Conservation (phyloP, 2,329 filamentous ascomycete species). For the Ascochyta viciae-villosae region DNA sequence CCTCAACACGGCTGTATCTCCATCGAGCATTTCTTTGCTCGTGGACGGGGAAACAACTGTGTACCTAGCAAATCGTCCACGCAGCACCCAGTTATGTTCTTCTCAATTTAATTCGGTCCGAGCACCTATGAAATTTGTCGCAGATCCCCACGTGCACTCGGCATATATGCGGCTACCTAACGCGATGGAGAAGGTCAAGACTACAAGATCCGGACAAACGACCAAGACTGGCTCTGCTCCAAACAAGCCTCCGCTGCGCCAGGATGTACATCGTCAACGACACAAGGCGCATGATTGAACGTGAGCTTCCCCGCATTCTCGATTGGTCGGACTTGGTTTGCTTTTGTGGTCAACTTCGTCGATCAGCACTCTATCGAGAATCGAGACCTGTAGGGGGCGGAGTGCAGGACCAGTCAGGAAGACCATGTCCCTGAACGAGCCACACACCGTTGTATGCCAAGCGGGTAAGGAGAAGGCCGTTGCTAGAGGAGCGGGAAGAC, state of each 20-base stretch:
- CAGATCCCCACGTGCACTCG: conserved; percentile 17
- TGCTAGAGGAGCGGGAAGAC: neutral
- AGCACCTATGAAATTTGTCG: conserved; percentile 9
- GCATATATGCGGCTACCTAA: conserved; percentile 20
- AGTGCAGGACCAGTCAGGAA: conserved; percentile 8
- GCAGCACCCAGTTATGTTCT: neutral
- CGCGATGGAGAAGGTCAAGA: conserved; percentile 34
- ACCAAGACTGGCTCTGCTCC: conserved; percentile 17
- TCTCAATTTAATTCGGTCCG: neutral
- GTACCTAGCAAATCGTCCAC: neutral
- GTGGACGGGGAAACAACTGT: neutral
- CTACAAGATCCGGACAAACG: conserved; percentile 15
- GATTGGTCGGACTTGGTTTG: conserved; percentile 2
- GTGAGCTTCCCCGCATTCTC: conserved; percentile 18
- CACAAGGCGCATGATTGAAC: conserved; percentile 11
- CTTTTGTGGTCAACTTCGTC: neutral
- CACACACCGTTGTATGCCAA: conserved; percentile 16
- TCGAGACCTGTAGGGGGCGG: conserved; percentile 3
- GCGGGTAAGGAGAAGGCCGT: neutral
- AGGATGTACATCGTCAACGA: conserved; percentile 11
- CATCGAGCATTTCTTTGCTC: neutral
- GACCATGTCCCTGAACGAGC: conserved; percentile 13
- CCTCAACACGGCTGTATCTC: neutral
- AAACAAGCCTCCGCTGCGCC: conserved; percentile 21
- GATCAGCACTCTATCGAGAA: conserved; percentile 11